phyloP scores from a whole-genome alignment of 148 eudicot species.

The Chenopodium berlandieri region DNA sequence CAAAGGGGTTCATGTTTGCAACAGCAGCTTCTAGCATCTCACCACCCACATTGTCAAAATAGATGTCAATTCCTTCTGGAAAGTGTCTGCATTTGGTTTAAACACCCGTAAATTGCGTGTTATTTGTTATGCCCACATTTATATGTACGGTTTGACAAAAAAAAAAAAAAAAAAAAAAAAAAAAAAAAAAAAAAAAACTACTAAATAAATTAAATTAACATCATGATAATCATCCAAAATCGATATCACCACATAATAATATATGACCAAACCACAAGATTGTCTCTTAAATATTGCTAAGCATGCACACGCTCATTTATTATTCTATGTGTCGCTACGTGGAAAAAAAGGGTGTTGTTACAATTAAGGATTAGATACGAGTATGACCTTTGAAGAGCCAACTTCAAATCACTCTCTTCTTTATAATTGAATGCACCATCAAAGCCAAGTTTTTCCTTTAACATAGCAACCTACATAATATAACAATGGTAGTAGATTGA shows the following conservation, averaged over 20 bases:
- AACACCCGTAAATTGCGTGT: background rate
- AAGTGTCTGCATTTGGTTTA: constrained; percentile 37
- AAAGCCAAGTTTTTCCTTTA: constrained; percentile 55
- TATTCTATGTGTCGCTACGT: background rate
- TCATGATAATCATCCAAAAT: too few relatives aligned
- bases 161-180: too few relatives aligned
- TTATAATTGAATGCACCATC: constrained; percentile 70
- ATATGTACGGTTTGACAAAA: too few relatives aligned
- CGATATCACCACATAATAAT: too few relatives aligned
- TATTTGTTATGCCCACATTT: too few relatives aligned
- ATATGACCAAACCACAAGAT: too few relatives aligned
- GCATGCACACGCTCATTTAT: too few relatives aligned
- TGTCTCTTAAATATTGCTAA: too few relatives aligned
- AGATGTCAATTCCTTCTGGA: constrained; percentile 63
- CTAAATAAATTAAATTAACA: too few relatives aligned
- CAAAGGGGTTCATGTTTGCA: constrained; percentile 51
- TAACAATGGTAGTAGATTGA: background rate
- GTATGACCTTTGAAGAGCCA: constrained; percentile 44
- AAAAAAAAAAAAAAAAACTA: too few relatives aligned
- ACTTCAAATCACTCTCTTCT: constrained; percentile 49
- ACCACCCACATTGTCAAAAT: constrained; percentile 50
- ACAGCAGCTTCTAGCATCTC: constrained; percentile 65
- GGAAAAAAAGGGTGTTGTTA: background rate
- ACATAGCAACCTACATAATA: constrained; percentile 38
- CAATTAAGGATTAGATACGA: background rate